Evolutionary conservation across 768 basidiomycete species (phyloP), one percentile per base, ranked within the genome.

Genomic region (Tricholoma terreum): DNA sequence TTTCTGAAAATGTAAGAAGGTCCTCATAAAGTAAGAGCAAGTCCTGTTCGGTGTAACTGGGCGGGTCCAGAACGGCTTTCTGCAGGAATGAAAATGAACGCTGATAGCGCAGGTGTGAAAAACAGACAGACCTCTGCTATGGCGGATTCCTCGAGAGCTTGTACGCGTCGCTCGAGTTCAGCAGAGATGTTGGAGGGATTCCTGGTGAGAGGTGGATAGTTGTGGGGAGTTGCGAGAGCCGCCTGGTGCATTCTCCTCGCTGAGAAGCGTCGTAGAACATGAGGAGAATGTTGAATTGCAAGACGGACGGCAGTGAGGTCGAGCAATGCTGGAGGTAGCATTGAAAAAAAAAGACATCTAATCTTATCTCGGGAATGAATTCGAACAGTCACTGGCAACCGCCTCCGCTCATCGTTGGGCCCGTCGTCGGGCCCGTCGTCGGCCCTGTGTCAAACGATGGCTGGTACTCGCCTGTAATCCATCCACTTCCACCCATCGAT

Each of bases 11-110:
- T 19, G 75, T 72, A 21, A 80, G 71, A 17, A 81, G 64, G 55
- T 80, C 77, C 55, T 78, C 73, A 57, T 82, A 82, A 43, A 82
- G 58, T 1, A 65, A 54, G 43, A 75, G 40, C 4, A 82, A 64
- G 9, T 79, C 77, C 17, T 75, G 72, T 59, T 82, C 80, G 1
- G 74, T 71, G 57, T 76, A 82, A 3, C 67, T 60, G 8, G 71
- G 67, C 1, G 69, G 57, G 22, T 74, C 74, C 6, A 69, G 52
- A 30, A 67, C 65, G 11, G 68, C 58, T 54, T 68, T 67, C 78
- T 80, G 50, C 1, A 35, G 38, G 5, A 43, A 8, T 6, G 7
- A 48, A 27, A 17, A 53, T 22, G 22, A 52, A 12, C 42, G 43
- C 36, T 30, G 34, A 21, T 19, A n/a, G n/a, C 17, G 21, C 14